Conservation (phyloP, 2,329 filamentous ascomycete species). For the Colletotrichum somersetense region DNA sequence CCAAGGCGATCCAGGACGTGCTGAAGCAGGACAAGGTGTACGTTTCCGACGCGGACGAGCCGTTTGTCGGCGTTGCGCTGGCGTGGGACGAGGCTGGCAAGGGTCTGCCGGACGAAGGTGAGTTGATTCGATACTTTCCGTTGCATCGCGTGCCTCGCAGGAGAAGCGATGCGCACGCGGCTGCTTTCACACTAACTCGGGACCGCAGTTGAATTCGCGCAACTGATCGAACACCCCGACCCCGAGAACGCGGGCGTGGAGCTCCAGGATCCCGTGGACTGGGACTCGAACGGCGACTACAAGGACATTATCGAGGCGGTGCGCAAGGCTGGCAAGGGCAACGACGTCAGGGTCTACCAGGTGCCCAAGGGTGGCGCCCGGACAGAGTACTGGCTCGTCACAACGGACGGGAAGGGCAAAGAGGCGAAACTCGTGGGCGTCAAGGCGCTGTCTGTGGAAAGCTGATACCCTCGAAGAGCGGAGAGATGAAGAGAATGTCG, state of each 20-base stretch:
- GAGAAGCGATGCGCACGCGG: neutral
- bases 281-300: slow-evolving; percentile 81
- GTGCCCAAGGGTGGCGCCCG: slow-evolving; percentile 73
- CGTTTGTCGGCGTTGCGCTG: slow-evolving; percentile 82
- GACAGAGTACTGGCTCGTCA: slow-evolving; percentile 85
- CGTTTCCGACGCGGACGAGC: slow-evolving; percentile 85
- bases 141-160: neutral
- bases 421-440: slow-evolving; percentile 78
- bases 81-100: slow-evolving; percentile 66
- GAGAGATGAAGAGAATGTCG: neutral
- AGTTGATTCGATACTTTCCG: slow-evolving; percentile 46
- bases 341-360: slow-evolving; percentile 80
- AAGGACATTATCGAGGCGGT: slow-evolving; percentile 76
- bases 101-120: slow-evolving; percentile 72
- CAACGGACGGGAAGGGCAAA: slow-evolving; percentile 67
- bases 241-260: slow-evolving; percentile 69
- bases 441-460: slow-evolving; percentile 84
- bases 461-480: slow-evolving; percentile 51
- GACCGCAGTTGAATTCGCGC: slow-evolving; percentile 68
- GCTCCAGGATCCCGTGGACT: slow-evolving; percentile 76
- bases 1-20: slow-evolving; percentile 65
- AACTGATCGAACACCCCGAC: slow-evolving; percentile 71
- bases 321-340: slow-evolving; percentile 70
- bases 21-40: slow-evolving; percentile 74
- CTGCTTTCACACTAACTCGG: slow-evolving; percentile 2